Base-by-base conservation (phyloP, 2,329 filamentous ascomycete species). In the Clarireedia paspali region DNA sequence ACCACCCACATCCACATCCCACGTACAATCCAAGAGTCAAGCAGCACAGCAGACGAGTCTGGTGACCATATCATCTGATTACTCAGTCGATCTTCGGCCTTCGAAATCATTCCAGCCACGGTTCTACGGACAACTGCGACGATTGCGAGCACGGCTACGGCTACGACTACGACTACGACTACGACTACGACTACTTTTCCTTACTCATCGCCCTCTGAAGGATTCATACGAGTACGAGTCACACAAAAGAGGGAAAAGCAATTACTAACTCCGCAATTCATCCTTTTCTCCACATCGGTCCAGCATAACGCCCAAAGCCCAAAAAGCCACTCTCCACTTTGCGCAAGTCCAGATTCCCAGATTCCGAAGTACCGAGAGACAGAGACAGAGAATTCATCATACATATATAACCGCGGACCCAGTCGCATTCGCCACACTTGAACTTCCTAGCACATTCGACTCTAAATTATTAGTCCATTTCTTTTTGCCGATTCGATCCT, bases 31-130 rank as follows among this genome's bases (percentile, higher is more conserved):
- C 7, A 27, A 27, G 27, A 30, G 14, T 4, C 24, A 47, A 26
- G 20, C 20, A 46, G 23, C 12, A 6, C 30, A 23, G 7, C 12
- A 34, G 17, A 48, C 17, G 34, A 30, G 42, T 48, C 51, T 48
- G 44, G 34, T 54, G 51, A 54, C 51, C 45, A 17, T 15, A 54
- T 54, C 34, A 48, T 54, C 36, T 54, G 51, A 54, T 54, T 54
- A 42, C 24, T 40, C 45, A 42, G 40, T 38, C 17, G 10, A 42
- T 6, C 44, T 39, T 27, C 24, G 15, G 5, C 9, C 15, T 55
- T 55, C 52, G 10, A 54, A 17, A 14, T 36, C 45, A 44, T 54
- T 54, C 52, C 20, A 49, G 52, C 27, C 40, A 54, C 52, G 2
- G 42, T 17, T 5, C 14, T 23, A n/a, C 27, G 20, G 20, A 20